Base-by-base conservation (phyloP, 495 filamentous ascomycete genomes). In the Aspergillus steynii region DNA sequence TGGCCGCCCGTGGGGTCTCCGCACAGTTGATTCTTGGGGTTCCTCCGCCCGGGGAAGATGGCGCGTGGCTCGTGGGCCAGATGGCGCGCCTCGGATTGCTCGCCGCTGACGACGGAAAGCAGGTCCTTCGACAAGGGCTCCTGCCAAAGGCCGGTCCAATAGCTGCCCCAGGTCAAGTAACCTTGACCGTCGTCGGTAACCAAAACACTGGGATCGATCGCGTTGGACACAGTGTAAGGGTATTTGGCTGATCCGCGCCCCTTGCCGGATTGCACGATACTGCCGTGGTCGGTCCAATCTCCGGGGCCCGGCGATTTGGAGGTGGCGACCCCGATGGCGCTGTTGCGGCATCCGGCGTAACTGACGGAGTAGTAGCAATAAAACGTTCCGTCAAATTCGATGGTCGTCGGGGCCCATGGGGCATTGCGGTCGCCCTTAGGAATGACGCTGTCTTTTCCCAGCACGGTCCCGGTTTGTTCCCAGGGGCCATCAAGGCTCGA, bases 351-450 rank as follows among this genome's bases (percentile, higher is more conserved):
- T 2, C 90, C 89, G 58, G 89, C 87, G 42, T 80, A 80, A 61
- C 80, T 85, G 34, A 92, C 86, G 9, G 86, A 77, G 76, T 93
- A 94, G 78, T 89, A 93, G 60, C 89, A 81, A 67, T 90, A 88
- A 74, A 89, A 93, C 1, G 70, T 78, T 10, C 65, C 76, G 53
- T 81, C 81, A 5, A 88, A 70, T 5, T 80, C 65, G 49, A 78
- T 61, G 9, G 90, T 83, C 48, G 87, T 86, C 0, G 89, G 88
- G 0, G 90, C 90, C 88, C 77, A 80, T 4, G 75, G 77, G 7
- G 60, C 68, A 12, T 61, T 65, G 27, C 72, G 74, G 50, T 78
- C 71, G 29, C 75, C 76, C 55, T 78, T 78, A 0, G 71, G 67
- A 48, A 82, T 80, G 48, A 79, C 59, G 53, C 76, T 79, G 50